Evolutionary conservation across 148 eudicot genomes (phyloP).

Genomic region (Chenopodium album): DNA sequence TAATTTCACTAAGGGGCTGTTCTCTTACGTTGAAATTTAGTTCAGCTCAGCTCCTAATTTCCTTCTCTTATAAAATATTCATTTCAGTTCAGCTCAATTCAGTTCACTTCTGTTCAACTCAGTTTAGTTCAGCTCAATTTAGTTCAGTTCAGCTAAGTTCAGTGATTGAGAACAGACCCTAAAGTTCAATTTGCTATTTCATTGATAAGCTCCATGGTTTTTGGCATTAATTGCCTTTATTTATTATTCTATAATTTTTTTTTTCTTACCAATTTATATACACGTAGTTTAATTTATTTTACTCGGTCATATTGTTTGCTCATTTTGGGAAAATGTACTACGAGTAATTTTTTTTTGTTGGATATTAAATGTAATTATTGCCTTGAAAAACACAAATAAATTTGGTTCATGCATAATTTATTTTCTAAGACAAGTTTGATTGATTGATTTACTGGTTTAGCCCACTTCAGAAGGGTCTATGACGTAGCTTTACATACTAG

Average conservation of each 20-base stretch:
- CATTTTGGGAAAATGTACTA: not conserved
- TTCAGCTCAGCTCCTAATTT: too few relatives aligned
- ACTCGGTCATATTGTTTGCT: not conserved
- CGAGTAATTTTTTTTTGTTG: too few relatives aligned
- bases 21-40: too few relatives aligned
- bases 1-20: not conserved
- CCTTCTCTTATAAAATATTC: too few relatives aligned
- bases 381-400: not conserved
- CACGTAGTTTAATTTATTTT: too few relatives aligned
- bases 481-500: not conserved
- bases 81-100: too few relatives aligned
- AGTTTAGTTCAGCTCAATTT: too few relatives aligned
- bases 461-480: not conserved
- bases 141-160: too few relatives aligned
- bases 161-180: too few relatives aligned
- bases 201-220: not conserved
- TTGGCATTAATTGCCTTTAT: not conserved
- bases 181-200: not conserved
- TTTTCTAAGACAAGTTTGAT: not conserved
- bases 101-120: too few relatives aligned
- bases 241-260: not conserved
- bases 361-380: too few relatives aligned
- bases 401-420: not conserved
- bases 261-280: not conserved
- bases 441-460: slow-evolving; percentile 2